Conservation (phyloP, 257 asterid genomes). For the Capsicum rhomboideum region DNA sequence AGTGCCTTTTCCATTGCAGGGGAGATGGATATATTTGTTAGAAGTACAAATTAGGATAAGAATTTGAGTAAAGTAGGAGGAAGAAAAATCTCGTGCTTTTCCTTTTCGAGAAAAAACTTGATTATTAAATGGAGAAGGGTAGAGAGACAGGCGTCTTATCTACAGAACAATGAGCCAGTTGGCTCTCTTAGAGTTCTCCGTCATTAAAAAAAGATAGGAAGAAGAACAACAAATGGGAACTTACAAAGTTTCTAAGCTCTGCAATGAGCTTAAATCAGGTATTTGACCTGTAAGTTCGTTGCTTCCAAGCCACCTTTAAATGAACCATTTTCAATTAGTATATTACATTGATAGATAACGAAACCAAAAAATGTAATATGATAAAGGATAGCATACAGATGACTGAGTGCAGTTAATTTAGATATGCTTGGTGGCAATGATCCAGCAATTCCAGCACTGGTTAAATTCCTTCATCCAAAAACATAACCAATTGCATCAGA, state of each 20-base stretch:
- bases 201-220: not conserved
- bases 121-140: not conserved
- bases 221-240: not conserved
- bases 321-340: not conserved
- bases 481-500: not conserved
- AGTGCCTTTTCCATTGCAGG: constrained; percentile 35
- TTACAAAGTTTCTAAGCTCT: constrained; percentile 57
- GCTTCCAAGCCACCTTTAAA: constrained; percentile 66
- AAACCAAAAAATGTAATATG: not conserved
- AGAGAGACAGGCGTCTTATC: not conserved
- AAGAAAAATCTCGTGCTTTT: not conserved
- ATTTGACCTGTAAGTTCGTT: constrained; percentile 54
- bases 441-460: constrained; percentile 56
- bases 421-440: constrained; percentile 40
- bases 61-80: not conserved
- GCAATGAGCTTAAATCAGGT: constrained; percentile 57
- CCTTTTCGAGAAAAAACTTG: not conserved
- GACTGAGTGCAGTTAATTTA: constrained; percentile 48
- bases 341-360: not conserved
- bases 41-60: not conserved
- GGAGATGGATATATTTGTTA: not conserved
- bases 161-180: not conserved
- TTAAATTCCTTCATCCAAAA: constrained; percentile 51
- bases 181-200: not conserved
- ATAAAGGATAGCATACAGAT: constrained; percentile 42